Base-by-base conservation (phyloP, 2,329 filamentous ascomycete genomes). In the Incumbomyces lentus region DNA sequence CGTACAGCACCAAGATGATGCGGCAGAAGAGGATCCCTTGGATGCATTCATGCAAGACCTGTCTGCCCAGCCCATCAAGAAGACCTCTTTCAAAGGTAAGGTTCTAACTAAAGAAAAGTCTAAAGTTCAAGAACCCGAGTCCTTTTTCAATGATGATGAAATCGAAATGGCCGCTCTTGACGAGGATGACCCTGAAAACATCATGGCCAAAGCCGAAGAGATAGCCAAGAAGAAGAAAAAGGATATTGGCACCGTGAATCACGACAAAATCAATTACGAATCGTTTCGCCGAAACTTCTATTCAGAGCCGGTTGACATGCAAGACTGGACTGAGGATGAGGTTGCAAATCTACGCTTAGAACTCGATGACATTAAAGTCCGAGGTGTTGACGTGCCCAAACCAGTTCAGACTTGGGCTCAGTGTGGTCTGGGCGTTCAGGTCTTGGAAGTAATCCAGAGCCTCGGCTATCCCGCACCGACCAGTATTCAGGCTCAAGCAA, bases 321-420 rank as follows among this genome's bases (percentile, higher is more conserved):
- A 80, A 41, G 78, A 84, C 37, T 82, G 96, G 76, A 87, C 81
- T 1, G 84, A 93, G 54, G 85, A 84, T 47, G 89, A 96, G 57
- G 77, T 93, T 46, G 78, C 80, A 36, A 84, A 85, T 54, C 65
- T 98, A 46, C 81, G 92, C 40, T 69, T 90, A 49, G 88, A 96
- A 62, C 73, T 98, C 26, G 92, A 96, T 62, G 90, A 88, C 40
- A 96, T 98, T 68, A 95, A 95, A 62, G 86, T 96, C 35, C 80
- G 83, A 49, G 88, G 89, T 50, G 81, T 87, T 55, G 79, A 95
- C 58, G 81, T 93, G 3, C 92, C 92, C 1, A 94, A 89, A 59
- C 92, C 92, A 3, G 89, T 98, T 8, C 84, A 87, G 59, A 95
- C 94, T 65, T 98, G 89, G 86, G 89, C 90, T 0, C 90, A 96